Percentiles rank a stretch among this genome's conserved stretches.
Conservation (phyloP, 2,329 filamentous ascomycete species). For the Calonectria leucothoes region DNA sequence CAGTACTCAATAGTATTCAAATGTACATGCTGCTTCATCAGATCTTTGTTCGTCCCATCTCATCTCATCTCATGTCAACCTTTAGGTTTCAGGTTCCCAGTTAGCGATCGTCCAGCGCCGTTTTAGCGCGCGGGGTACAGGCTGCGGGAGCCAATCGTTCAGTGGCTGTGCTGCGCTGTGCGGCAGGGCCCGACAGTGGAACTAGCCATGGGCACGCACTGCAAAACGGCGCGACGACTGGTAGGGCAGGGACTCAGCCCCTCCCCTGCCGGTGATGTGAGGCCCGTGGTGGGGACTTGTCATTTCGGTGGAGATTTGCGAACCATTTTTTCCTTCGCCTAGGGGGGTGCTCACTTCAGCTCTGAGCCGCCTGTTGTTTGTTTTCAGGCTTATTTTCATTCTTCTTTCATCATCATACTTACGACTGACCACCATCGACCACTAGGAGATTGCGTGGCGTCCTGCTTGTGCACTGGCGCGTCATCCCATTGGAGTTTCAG, state of each 20-base stretch:
- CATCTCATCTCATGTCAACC: too few species aligned
- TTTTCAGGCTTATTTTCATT: background rate
- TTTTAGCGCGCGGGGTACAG: background rate
- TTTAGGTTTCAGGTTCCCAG: background rate
- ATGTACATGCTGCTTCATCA: background rate
- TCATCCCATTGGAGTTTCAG: background rate
- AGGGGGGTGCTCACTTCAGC: background rate
- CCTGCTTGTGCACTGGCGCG: background rate
- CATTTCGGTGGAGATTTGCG: background rate
- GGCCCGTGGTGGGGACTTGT: background rate
- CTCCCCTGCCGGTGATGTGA: background rate
- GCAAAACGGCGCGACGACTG: background rate
- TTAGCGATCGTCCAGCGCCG: background rate
- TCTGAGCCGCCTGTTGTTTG: background rate
- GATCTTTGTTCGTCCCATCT: background rate
- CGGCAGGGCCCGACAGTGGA: background rate
- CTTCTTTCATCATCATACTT: background rate
- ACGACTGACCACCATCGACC: background rate
- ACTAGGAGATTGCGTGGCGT: background rate
- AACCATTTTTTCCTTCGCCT: background rate
- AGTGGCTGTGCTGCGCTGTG: background rate
- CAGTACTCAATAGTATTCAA: background rate
- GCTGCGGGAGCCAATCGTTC: background rate
- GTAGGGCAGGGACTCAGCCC: background rate
- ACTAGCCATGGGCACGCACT: background rate